Conservation (phyloP, 768 basidiomycete species). For the Leucocoprinus birnbaumii region DNA sequence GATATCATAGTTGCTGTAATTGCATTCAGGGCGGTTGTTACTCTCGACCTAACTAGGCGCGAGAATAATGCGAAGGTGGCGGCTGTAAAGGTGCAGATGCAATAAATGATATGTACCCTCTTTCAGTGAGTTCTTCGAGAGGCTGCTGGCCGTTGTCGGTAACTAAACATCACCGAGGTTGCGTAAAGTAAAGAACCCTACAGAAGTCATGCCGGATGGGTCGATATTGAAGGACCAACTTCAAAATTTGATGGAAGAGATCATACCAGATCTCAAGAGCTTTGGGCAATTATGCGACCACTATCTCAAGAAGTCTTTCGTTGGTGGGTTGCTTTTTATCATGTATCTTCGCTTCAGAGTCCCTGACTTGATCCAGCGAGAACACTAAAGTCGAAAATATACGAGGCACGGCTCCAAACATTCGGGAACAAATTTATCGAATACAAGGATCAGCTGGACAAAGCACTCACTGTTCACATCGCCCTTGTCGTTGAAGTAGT, state of each 20-base stretch:
- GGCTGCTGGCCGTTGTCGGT: background rate
- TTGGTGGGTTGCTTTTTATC: constrained; percentile 35
- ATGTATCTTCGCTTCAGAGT: background rate
- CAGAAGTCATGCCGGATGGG: constrained; percentile 28
- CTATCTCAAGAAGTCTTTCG: constrained; percentile 40
- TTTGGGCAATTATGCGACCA: constrained; percentile 44
- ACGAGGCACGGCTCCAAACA: constrained; percentile 34
- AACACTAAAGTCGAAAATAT: constrained; percentile 31
- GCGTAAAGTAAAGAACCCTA: constrained; percentile 22
- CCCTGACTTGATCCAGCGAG: constrained; percentile 23
- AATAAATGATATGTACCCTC: constrained; percentile 43
- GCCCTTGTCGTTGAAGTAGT: constrained; percentile 31
- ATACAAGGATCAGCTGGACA: constrained; percentile 30
- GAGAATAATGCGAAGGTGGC: constrained; percentile 51
- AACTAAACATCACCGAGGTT: constrained; percentile 20
- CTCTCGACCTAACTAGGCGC: constrained; percentile 43
- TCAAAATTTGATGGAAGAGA: constrained; percentile 21
- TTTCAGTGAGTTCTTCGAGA: constrained; percentile 33
- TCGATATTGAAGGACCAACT: constrained; percentile 26
- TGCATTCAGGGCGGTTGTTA: constrained; percentile 47
- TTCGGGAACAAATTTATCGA: constrained; percentile 30
- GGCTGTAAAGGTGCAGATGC: constrained; percentile 46
- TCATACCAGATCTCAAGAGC: constrained; percentile 38
- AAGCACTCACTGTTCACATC: constrained; percentile 35
- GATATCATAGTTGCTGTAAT: constrained; percentile 46